Evolutionary conservation across 2,329 filamentous ascomycete species (phyloP).

Genomic region (Penicillium sp.): DNA sequence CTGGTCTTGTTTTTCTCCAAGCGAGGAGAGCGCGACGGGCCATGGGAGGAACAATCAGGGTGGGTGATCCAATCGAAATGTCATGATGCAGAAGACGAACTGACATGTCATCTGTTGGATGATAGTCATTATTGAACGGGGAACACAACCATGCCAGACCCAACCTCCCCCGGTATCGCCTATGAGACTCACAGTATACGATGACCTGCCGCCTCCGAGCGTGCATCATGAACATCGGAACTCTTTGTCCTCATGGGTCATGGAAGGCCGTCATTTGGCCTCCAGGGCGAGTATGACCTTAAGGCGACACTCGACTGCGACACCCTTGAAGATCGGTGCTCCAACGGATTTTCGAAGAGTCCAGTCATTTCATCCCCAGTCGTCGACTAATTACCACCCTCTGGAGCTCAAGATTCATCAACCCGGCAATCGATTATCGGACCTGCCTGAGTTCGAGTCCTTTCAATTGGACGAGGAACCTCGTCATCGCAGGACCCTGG

Average conservation of each 20-base stretch:
- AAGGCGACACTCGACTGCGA: slow-evolving; percentile 28
- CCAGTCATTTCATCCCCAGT: slow-evolving; percentile 21
- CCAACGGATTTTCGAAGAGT: slow-evolving; percentile 42
- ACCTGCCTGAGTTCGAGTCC: slow-evolving; percentile 41
- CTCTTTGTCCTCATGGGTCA: slow-evolving; percentile 38
- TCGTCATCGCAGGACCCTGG: slow-evolving; percentile 20
- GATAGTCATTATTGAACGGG: slow-evolving; percentile 39
- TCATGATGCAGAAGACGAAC: slow-evolving; percentile 9
- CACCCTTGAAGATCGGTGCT: slow-evolving; percentile 37
- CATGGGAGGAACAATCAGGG: slow-evolving; percentile 5
- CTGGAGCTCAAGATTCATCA: slow-evolving; percentile 46
- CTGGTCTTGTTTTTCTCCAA: slow-evolving; percentile 32
- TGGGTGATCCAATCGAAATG: slow-evolving; percentile 1
- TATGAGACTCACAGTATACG: slow-evolving; percentile 42
- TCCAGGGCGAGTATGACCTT: slow-evolving; percentile 39
- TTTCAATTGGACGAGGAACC: slow-evolving; percentile 31
- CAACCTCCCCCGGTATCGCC: slow-evolving; percentile 45
- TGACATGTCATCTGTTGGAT: slow-evolving; percentile 11
- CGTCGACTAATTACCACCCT: slow-evolving; percentile 31
- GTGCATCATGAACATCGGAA: slow-evolving; percentile 26
- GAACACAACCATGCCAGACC: slow-evolving; percentile 42
- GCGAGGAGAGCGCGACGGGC: slow-evolving; percentile 22
- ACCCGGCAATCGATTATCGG: slow-evolving; percentile 41
- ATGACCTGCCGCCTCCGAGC: slow-evolving; percentile 36
- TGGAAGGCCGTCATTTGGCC: slow-evolving; percentile 35